Conservation (phyloP, 2,329 filamentous ascomycete genomes). For the Trichoderma cornu-damae region DNA sequence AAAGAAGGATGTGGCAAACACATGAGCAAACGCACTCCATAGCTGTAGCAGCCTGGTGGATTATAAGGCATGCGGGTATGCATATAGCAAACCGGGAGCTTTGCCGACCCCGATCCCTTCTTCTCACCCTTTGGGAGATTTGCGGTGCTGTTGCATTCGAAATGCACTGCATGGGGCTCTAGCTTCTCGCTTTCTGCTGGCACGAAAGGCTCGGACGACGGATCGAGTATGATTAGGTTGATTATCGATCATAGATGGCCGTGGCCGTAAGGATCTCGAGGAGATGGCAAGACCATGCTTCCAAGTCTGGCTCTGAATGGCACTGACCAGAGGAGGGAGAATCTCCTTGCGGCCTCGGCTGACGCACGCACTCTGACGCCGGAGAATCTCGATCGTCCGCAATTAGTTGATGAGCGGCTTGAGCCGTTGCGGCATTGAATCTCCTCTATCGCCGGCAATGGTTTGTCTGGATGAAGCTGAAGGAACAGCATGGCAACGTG, state of each 20-base stretch:
- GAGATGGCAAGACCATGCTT: background rate
- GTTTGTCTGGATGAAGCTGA: background rate
- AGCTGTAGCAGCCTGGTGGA: background rate
- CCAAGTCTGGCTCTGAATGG: background rate
- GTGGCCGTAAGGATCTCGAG: background rate
- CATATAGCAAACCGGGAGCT: background rate
- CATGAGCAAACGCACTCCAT: background rate
- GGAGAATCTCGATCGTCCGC: constrained; percentile 10
- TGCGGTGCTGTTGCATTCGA: background rate
- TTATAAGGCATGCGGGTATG: background rate
- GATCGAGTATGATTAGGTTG: constrained; percentile 1
- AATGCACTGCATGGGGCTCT: background rate
- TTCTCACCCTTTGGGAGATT: constrained; percentile 2
- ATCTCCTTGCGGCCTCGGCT: constrained; percentile 1
- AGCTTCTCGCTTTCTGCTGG: background rate
- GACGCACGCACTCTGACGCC: background rate
- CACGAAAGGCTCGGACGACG: background rate
- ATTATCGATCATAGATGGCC: constrained; percentile 8
- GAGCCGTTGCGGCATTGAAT: constrained; percentile 3
- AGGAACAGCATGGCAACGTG: background rate
- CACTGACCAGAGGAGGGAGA: constrained; percentile 9
- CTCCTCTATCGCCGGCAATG: background rate
- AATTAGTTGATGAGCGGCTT: background rate
- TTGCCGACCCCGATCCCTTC: background rate
- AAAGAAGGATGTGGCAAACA: background rate